Conservation (phyloP, 2,329 filamentous ascomycete genomes). For the Pseudocercospora macadamiae region DNA sequence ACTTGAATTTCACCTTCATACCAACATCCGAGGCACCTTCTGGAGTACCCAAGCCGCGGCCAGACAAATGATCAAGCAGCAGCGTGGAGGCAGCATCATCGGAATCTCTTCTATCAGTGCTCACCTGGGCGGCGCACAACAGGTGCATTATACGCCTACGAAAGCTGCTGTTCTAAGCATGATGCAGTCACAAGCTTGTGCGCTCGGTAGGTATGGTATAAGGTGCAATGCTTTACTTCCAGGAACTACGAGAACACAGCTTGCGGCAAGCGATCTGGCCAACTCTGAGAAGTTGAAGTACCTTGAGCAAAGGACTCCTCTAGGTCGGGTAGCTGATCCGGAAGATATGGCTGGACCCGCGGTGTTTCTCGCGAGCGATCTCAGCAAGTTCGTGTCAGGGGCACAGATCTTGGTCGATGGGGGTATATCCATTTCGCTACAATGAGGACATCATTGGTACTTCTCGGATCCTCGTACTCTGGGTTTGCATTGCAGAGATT, state of each 20-base stretch:
- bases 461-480: no score
- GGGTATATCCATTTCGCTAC: constrained; percentile 15
- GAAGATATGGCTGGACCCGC: constrained; percentile 78
- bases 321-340: constrained; percentile 71
- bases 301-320: constrained; percentile 78
- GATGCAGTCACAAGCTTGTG: constrained; percentile 81
- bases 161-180: constrained; percentile 79
- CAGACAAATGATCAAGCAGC: constrained; percentile 72
- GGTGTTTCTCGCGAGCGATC: constrained; percentile 77
- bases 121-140: constrained; percentile 74
- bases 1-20: constrained; percentile 72
- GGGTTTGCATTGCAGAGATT: no score
- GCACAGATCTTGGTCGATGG: constrained; percentile 17
- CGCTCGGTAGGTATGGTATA: constrained; percentile 73
- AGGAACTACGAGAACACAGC: constrained; percentile 78
- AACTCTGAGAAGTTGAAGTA: constrained; percentile 71
- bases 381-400: constrained; percentile 67
- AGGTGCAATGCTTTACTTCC: constrained; percentile 82
- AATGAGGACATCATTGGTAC: no score
- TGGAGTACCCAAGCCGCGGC: constrained; percentile 84
- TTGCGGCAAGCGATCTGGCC: constrained; percentile 78
- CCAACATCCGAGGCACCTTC: constrained; percentile 84
- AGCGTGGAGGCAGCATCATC: constrained; percentile 77
- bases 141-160: constrained; percentile 85
- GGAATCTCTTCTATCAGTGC: constrained; percentile 74